Evolutionary conservation across 169 alveolate species (phyloP), one percentile per base, ranked within the genome.

Genomic region (Cryptosporidium bovis): DNA sequence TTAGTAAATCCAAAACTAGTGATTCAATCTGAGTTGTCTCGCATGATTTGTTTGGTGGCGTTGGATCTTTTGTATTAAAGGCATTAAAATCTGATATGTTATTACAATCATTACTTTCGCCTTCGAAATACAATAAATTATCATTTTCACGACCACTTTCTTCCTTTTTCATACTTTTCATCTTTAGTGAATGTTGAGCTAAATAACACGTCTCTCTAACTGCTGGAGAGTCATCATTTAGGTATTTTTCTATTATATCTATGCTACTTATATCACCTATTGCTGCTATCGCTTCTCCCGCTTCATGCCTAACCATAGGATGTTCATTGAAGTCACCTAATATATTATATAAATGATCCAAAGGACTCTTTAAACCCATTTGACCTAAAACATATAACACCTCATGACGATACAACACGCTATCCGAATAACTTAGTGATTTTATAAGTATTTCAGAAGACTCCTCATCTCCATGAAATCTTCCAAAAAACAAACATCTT

Each of bases 341-440:
- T 33, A 94, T 89, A n/a, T 82, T 68, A 33, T 68, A 65, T 62
- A 96, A 90, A 40, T 82, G 71, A 27, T 71, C 77, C 24, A 92
- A 55, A 16, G 96, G 93, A 40, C 92, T 92, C 16, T 53, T 84
- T 71, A 92, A 82, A 53, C 95, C 92, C 65, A 96, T 90, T 84
- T 96, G 97, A 12, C 98, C 98, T 44, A 96, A 89, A 7, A 95
- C 97, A 90, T 96, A 96, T 20, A 96, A 95, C n/a, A 94, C 94
- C 84, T 96, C 98, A 84, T 96, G 98, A 46, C 97, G 92, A 40
- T 82, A 91, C n/a, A 94, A 46, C 29, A 77, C 71, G 36, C 87
- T 77, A 29, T 77, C 71, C 15, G 87, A 77, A 27, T 60, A 77
- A 62, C 56, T 71, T 33, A 77, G 12, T 24, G 87, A 77, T 31